Evolutionary conservation across 192 early-diverging fungal species (phyloP), one percentile per base, ranked within the genome.

Genomic region (Coemansia asiatica): DNA sequence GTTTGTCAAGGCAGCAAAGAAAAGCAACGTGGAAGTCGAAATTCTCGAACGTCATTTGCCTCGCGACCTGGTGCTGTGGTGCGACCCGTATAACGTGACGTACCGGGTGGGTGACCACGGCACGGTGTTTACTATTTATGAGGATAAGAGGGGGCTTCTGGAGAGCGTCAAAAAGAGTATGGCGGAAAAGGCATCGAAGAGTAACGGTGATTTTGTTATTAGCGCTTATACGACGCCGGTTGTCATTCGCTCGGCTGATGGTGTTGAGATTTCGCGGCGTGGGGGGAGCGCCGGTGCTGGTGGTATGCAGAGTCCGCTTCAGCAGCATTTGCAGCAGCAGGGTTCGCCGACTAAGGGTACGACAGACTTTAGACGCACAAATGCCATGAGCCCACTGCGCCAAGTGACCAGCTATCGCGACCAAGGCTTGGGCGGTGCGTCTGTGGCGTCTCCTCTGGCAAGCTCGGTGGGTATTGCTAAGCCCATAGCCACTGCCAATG

Each of bases 21-120:
- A 74, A 21, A 75, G 84, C 6, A 63, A 53, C 19, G 65, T 89
- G 25, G 50, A 84, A 2, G 63, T 85, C 2, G 71, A 67, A 18
- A 44, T 85, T 18, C 66, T 91, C 18, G 84, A 85, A 58, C 64
- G 75, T 8, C 74, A 79, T 29, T 68, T 91, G 54, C 90, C 90
- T 19, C 85, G 83, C 44, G 90, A 91, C 75, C 70, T 89, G 18
- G 84, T 89, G 38, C 67, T 91, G 15, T 91, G 90, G 90, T 85
- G 89, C 50, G 90, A 91, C 60, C 90, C 90, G 26, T 85, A 86
- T 68, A 81, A 72, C 35, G 90, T 91, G 26, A 86, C 90, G 1
- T 91, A 88, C 77, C 81, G 88, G 6, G 82, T 88, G 40, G 88
- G 90, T 29, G 90, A 91, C 65, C 85, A 88, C 61, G 87, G 88